Conservation (phyloP, 495 filamentous ascomycete species). For the Parmelia sp. region DNA sequence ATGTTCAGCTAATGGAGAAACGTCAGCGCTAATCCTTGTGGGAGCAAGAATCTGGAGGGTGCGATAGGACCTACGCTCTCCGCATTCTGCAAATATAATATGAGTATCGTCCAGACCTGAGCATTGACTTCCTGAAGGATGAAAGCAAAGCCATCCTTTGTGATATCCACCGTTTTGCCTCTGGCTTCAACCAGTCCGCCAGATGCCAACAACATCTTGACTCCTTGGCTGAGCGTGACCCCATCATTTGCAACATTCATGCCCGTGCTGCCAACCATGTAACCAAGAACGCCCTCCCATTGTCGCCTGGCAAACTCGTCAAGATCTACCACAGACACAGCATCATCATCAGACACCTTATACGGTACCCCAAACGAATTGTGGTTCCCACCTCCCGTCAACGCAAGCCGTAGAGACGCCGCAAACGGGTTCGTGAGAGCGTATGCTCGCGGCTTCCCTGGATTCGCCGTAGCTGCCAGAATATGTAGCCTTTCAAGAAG, state of each 20-base stretch:
- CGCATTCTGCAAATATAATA: constrained; percentile 87
- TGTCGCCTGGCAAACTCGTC: constrained; percentile 81
- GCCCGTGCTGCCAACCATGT: constrained; percentile 73
- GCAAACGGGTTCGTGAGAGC: constrained; percentile 69
- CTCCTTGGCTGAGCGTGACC: constrained; percentile 64
- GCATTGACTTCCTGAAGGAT: constrained; percentile 90
- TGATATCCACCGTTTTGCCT: constrained; percentile 60
- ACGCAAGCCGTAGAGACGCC: constrained; percentile 67
- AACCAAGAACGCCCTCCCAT: constrained; percentile 94
- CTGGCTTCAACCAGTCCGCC: constrained; percentile 72
- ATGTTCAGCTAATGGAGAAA: constrained; percentile 50
- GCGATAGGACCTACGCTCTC: constrained; percentile 41
- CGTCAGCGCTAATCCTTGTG: constrained; percentile 16
- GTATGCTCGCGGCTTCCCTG: constrained; percentile 57
- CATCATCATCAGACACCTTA: constrained; percentile 47
- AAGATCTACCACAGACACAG: constrained; percentile 61
- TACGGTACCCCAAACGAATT: constrained; percentile 86
- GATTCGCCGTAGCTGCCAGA: constrained; percentile 50
- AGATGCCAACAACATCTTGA: constrained; percentile 70
- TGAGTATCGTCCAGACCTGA: constrained; percentile 90
- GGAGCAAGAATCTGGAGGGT: background rate
- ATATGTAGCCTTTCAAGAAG: constrained; percentile 81
- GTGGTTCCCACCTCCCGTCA: constrained; percentile 79
- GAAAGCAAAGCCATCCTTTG: constrained; percentile 87
- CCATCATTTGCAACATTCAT: constrained; percentile 43